Evolutionary conservation across 192 early-diverging fungal species (phyloP).

Genomic region (Obelidium mucronatum): DNA sequence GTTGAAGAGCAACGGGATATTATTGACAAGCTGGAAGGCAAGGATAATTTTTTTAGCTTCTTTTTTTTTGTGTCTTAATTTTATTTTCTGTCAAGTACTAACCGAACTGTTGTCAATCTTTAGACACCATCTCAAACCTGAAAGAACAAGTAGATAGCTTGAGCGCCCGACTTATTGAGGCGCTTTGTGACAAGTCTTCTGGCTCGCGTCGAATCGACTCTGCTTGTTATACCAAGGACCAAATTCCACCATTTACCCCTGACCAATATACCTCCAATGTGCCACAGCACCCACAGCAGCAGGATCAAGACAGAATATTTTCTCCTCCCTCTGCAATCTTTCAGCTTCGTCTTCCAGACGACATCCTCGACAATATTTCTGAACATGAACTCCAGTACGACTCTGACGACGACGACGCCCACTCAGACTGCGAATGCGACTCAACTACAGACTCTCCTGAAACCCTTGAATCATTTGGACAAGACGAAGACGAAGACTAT

Average conservation of each 20-base stretch:
- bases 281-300: not conserved
- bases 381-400: not conserved
- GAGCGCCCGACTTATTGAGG: conserved; percentile 2
- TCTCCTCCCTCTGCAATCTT: not conserved
- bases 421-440: not conserved
- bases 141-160: conserved; percentile 11
- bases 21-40: conserved; percentile 7
- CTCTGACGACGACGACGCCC: not conserved
- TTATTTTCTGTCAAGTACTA: not conserved
- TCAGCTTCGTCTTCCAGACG: not conserved
- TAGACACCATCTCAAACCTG: not conserved
- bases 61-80: not conserved
- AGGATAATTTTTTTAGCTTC: not conserved
- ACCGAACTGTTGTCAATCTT: no score
- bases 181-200: not conserved
- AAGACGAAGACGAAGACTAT: not conserved
- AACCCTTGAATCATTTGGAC: not conserved
- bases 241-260: not conserved
- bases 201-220: not conserved
- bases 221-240: not conserved
- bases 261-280: not conserved
- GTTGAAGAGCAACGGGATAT: conserved; percentile 15
- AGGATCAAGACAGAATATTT: no score
- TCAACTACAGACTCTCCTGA: not conserved
- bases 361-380: not conserved